Percentiles rank a stretch among this genome's conserved stretches.
phyloP scores from a whole-genome alignment of 306 rosid genomes.

The Parietaria judaica region DNA sequence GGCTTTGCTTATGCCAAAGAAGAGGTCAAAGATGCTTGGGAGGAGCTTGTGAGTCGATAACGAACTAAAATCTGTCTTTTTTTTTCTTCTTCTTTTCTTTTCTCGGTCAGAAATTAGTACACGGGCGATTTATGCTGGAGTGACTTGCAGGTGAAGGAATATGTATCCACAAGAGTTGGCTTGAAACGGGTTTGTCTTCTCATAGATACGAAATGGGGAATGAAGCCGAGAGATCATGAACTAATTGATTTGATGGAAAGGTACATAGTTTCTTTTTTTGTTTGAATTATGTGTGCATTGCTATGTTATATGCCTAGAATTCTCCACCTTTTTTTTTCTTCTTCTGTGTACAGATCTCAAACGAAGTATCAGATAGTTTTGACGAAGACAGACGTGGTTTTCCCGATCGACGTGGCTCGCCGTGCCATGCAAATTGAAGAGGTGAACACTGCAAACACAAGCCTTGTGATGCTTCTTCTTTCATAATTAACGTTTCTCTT shows the following conservation, averaged over 20 bases:
- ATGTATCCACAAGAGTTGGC: constrained; percentile 72
- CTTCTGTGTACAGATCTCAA: constrained; percentile 45
- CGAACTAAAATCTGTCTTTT: not conserved
- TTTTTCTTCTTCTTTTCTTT: not conserved
- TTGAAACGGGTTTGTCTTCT: constrained; percentile 82
- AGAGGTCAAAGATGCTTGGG: constrained; percentile 95
- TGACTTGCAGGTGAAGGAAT: constrained; percentile 76
- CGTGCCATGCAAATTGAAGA: constrained; percentile 90
- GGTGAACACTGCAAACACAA: constrained; percentile 29
- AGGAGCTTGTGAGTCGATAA: constrained; percentile 75
- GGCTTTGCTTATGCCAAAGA: constrained; percentile 98
- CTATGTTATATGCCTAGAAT: no score
- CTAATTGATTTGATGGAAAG: constrained; percentile 89
- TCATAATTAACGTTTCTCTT: constrained; percentile 9
- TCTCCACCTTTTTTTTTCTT: not conserved
- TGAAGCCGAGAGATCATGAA: constrained; percentile 91
- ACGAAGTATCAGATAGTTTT: constrained; percentile 84
- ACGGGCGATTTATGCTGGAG: not conserved
- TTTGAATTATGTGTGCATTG: not conserved
- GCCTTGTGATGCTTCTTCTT: not conserved
- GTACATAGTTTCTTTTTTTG: constrained; percentile 25
- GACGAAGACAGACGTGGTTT: constrained; percentile 70
- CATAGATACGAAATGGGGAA: constrained; percentile 91
- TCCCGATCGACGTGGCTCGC: constrained; percentile 91
- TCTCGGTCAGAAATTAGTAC: not conserved